A percentile compares a stretch with the other conserved stretches of the same genome.
Evolutionary conservation across 1,284 basidiomycete species (phyloP).

Genomic region (Irpex sp.): DNA sequence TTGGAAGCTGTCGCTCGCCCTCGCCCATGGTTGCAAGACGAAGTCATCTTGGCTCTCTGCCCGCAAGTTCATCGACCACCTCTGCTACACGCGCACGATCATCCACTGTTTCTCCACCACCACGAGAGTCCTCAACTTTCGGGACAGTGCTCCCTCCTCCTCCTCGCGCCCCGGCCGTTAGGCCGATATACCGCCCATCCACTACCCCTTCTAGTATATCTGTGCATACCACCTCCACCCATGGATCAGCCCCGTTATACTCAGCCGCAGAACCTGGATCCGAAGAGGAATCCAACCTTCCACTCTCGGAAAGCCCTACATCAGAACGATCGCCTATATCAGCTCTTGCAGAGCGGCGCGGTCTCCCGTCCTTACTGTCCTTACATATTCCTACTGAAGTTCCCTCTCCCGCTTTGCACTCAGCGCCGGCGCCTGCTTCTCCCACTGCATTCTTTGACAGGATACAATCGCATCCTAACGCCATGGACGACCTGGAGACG

Average conservation of each 20-base stretch:
- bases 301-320: conserved; percentile 3
- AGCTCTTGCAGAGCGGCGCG: conserved; percentile 24
- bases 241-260: conserved; percentile 17
- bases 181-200: conserved; percentile 27
- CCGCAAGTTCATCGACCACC: conserved; percentile 22
- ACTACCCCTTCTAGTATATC: conserved; percentile 21
- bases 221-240: conserved; percentile 13
- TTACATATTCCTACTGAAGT: conserved; percentile 25
- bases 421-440: conserved; percentile 55
- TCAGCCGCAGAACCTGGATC: conserved; percentile 5
- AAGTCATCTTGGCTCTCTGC: conserved; percentile 18
- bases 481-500: conserved; percentile 66
- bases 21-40: conserved; percentile 31
- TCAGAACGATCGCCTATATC: conserved; percentile 6
- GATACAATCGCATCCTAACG: conserved; percentile 64
- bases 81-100: conserved; percentile 27
- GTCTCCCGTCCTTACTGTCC: conserved; percentile 19
- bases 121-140: conserved; percentile 42
- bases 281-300: neutral
- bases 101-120: conserved; percentile 45
- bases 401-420: conserved; percentile 27
- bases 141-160: conserved; percentile 46
- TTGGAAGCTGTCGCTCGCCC: conserved; percentile 29
- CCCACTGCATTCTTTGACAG: conserved; percentile 72
- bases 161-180: conserved; percentile 44